Evolutionary conservation across 164 flowering plant genomes (phyloP).

Genomic region (Echeveria elegans): DNA sequence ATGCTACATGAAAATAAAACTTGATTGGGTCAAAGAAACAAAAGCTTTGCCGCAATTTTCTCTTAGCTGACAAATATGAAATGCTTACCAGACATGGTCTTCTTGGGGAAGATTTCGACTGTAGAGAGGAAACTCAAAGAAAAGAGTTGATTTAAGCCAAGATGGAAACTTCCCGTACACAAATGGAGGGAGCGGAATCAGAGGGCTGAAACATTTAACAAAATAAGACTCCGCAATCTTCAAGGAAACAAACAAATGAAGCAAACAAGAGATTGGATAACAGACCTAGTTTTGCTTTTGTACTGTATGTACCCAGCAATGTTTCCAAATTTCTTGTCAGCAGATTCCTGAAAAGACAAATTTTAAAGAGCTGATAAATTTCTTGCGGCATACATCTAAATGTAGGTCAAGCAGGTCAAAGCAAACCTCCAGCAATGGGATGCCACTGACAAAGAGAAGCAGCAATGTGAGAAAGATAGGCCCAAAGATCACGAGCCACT

Average conservation of each 20-base stretch:
- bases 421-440: slow-evolving; percentile 89
- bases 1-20: too few relatives aligned
- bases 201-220: slow-evolving; percentile 51
- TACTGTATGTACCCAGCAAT: slow-evolving; percentile 47
- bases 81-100: slow-evolving; percentile 38
- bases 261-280: background rate
- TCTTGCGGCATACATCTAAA: background rate
- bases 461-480: slow-evolving; percentile 73
- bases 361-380: slow-evolving; percentile 8
- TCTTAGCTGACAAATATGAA: background rate
- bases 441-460: slow-evolving; percentile 92
- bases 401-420: slow-evolving; percentile 10
- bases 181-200: slow-evolving; percentile 67
- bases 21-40: too few relatives aligned
- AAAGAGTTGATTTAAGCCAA: slow-evolving; percentile 64
- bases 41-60: too few relatives aligned
- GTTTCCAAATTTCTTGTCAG: slow-evolving; percentile 72
- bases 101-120: slow-evolving; percentile 59
- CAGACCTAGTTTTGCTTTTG: slow-evolving; percentile 72
- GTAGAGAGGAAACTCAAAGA: slow-evolving; percentile 85
- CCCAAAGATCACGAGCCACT: slow-evolving; percentile 84
- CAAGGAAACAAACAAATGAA: background rate
- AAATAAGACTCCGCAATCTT: slow-evolving; percentile 9
- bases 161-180: slow-evolving; percentile 61
- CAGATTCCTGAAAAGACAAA: slow-evolving; percentile 53